Conservation (phyloP, 345 rosid species). For the Acer negundo region DNA sequence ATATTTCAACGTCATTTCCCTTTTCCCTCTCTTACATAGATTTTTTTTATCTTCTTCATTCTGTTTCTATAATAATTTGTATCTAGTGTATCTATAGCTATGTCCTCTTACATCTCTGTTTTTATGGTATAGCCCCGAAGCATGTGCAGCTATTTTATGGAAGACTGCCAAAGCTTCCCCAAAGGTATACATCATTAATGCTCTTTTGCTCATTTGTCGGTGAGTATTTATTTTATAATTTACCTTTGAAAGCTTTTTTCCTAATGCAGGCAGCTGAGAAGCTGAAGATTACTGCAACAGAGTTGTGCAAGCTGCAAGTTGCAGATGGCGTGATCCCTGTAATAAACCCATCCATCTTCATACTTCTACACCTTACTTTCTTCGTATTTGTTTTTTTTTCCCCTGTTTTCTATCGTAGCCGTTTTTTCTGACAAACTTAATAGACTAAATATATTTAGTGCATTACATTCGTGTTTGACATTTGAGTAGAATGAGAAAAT, state of each 20-base stretch:
- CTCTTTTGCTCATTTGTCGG: slow-evolving; percentile 16
- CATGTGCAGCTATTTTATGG: slow-evolving; percentile 97
- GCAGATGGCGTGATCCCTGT: slow-evolving; percentile 93
- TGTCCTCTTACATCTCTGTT: slow-evolving; percentile 11
- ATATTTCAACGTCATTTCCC: not conserved
- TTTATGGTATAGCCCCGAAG: slow-evolving; percentile 77
- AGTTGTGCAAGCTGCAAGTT: slow-evolving; percentile 70
- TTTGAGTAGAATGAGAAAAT: slow-evolving; percentile 3
- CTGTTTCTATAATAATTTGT: not conserved
- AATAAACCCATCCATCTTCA: slow-evolving; percentile 28
- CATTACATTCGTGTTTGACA: slow-evolving; percentile 10
- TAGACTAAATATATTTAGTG: not conserved
- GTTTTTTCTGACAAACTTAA: not conserved
- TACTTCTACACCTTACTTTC: slow-evolving; percentile 7
- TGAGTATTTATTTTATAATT: slow-evolving; percentile 16
- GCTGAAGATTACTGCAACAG: slow-evolving; percentile 78
- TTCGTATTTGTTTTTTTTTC: not conserved
- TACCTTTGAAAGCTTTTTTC: slow-evolving; percentile 26
- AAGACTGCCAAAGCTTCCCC: slow-evolving; percentile 91
- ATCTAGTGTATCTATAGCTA: not conserved
- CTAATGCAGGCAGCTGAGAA: slow-evolving; percentile 83
- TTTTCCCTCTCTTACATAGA: not conserved
- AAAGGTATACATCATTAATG: slow-evolving; percentile 48
- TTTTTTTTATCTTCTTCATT: not conserved
- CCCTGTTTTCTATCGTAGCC: not conserved